Percentiles rank a stretch among this genome's conserved stretches.
Conservation (phyloP, 1,139 yeast genomes). For the Nakaseomyces delphensis region DNA sequence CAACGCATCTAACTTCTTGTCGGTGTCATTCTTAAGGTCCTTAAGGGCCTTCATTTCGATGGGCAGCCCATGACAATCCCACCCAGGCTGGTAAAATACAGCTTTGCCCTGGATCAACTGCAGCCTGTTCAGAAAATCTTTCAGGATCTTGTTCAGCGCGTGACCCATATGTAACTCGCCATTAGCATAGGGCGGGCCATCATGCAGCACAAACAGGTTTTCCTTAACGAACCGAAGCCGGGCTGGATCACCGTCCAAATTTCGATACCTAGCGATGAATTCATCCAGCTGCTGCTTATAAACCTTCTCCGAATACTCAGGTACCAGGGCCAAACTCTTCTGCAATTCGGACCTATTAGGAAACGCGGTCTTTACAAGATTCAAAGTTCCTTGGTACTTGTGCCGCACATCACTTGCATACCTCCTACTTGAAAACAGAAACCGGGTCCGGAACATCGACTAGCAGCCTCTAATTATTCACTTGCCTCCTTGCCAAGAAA, state of each 20-base stretch:
- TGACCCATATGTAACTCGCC: slow-evolving; percentile 93
- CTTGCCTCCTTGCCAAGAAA: too few species aligned
- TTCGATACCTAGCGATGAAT: slow-evolving; percentile 15
- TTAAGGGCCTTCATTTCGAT: slow-evolving; percentile 76
- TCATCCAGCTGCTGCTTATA: slow-evolving; percentile 30
- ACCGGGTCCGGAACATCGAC: too few species aligned
- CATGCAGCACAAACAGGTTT: slow-evolving; percentile 65
- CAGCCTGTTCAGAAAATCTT: slow-evolving; percentile 74
- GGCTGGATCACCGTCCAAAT: slow-evolving; percentile 11
- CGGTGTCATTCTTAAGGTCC: slow-evolving; percentile 26
- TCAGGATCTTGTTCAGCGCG: slow-evolving; percentile 78
- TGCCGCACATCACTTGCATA: slow-evolving; percentile 21
- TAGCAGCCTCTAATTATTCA: too few species aligned
- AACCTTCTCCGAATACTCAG: slow-evolving; percentile 33
- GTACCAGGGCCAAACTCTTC: slow-evolving; percentile 30
- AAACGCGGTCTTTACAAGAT: slow-evolving; percentile 46
- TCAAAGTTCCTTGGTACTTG: slow-evolving; percentile 40
- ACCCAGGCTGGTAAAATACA: slow-evolving; percentile 77
- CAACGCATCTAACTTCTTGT: slow-evolving; percentile 34
- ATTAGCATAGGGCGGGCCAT: slow-evolving; percentile 98
- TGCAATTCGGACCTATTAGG: slow-evolving; percentile 40
- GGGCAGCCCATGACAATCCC: slow-evolving; percentile 99
- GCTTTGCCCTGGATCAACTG: slow-evolving; percentile 54
- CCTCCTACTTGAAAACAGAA: too few species aligned
- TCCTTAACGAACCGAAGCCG: slow-evolving; percentile 19